phyloP scores from a whole-genome alignment of 495 filamentous ascomycete species.

The Aspergillus sclerotiicarbonarius region DNA sequence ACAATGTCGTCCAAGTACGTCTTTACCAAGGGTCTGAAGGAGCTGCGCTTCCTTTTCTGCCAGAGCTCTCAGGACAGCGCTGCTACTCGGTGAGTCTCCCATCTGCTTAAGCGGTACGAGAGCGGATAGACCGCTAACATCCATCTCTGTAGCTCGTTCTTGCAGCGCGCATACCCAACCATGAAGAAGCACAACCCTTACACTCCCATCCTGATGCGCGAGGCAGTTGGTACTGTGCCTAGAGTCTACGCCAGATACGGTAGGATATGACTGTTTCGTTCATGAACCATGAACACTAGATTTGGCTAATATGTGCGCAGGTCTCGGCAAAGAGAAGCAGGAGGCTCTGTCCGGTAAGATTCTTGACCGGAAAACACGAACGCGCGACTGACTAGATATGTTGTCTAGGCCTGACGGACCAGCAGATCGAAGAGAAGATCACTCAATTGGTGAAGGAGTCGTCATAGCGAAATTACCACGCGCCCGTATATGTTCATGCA shows the following conservation, averaged over 20 bases:
- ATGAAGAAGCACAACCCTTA: constrained; percentile 99
- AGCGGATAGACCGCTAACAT: constrained; percentile 14
- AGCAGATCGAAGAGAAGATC: constrained; percentile 88
- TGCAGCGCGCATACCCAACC: constrained; percentile 87
- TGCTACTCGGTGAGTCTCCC: constrained; percentile 65
- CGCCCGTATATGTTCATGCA: constrained; percentile 30
- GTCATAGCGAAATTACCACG: constrained; percentile 30
- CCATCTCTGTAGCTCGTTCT: constrained; percentile 74
- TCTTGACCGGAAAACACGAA: neutral
- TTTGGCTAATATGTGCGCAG: constrained; percentile 40
- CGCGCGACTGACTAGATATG: neutral
- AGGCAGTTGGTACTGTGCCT: constrained; percentile 77
- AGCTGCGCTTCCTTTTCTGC: constrained; percentile 96
- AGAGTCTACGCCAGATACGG: constrained; percentile 92
- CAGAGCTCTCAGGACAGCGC: constrained; percentile 87
- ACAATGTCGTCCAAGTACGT: constrained; percentile 90
- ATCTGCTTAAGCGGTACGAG: neutral
- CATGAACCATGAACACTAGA: neutral
- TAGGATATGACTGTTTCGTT: constrained; percentile 39
- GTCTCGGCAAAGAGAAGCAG: constrained; percentile 84
- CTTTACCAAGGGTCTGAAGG: constrained; percentile 84
- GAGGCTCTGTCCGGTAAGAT: constrained; percentile 71
- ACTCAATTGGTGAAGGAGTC: constrained; percentile 72
- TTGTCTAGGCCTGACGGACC: constrained; percentile 72
- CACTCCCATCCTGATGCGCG: constrained; percentile 90